Evolutionary conservation across 2,329 filamentous ascomycete genomes (phyloP).

Genomic region (Stemphylium beticola): DNA sequence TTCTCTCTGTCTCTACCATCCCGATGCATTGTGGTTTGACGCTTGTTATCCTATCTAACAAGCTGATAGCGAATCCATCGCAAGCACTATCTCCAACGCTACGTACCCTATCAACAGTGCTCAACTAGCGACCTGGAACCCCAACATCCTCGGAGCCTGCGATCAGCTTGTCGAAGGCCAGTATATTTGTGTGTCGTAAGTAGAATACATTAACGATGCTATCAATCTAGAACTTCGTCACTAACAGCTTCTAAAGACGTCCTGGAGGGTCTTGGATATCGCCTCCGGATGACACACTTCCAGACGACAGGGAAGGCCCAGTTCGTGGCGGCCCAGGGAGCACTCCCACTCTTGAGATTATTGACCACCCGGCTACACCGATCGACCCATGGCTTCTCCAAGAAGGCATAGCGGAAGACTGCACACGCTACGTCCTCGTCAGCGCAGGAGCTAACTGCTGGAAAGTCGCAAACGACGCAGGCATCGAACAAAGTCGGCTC

Average conservation of each 20-base stretch:
- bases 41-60: not conserved
- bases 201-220: too few species aligned
- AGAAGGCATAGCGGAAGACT: not conserved
- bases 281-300: not conserved
- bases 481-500: not conserved
- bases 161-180: not conserved
- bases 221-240: too few species aligned
- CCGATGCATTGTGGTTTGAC: too few species aligned
- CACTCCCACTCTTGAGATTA: not conserved
- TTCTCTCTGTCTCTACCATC: too few species aligned
- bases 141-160: not conserved
- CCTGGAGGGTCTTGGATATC: not conserved
- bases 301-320: not conserved
- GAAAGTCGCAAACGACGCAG: conserved; percentile 1
- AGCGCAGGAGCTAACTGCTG: not conserved
- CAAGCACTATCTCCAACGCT: not conserved
- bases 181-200: not conserved
- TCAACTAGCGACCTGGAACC: conserved; percentile 1
- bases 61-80: not conserved
- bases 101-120: not conserved
- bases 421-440: not conserved
- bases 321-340: conserved; percentile 2
- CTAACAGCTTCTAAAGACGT: not conserved
- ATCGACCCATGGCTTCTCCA: not conserved
- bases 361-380: not conserved